Conservation (phyloP, 2,329 filamentous ascomycete genomes). For the Amylocarpus encephaloides region DNA sequence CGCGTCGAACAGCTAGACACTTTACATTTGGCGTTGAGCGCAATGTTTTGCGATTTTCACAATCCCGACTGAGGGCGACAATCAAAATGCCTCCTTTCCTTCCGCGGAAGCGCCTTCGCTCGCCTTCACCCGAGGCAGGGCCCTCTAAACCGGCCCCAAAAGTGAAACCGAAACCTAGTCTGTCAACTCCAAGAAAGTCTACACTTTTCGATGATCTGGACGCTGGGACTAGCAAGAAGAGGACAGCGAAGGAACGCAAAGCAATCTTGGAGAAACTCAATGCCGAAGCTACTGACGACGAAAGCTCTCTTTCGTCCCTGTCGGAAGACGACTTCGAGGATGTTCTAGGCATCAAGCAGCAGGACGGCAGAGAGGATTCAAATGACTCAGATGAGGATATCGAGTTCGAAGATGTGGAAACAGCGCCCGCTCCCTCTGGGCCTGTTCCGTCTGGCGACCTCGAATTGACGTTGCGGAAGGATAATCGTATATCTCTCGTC, state of each 20-base stretch:
- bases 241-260: constrained; percentile 38
- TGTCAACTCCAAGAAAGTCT: constrained; percentile 41
- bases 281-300: constrained; percentile 36
- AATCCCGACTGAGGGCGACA: constrained; percentile 1
- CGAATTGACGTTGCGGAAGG: constrained; percentile 62
- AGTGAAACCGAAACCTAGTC: constrained; percentile 16
- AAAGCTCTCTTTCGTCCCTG: constrained; percentile 30
- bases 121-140: constrained; percentile 35
- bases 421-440: constrained; percentile 35
- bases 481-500: constrained; percentile 52
- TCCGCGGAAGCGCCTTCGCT: constrained; percentile 58
- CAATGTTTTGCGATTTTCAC: not conserved
- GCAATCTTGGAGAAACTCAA: constrained; percentile 38
- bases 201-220: constrained; percentile 59
- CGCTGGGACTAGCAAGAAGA: constrained; percentile 31
- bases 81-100: constrained; percentile 59
- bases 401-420: constrained; percentile 55
- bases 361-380: constrained; percentile 35
- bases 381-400: constrained; percentile 50
- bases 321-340: constrained; percentile 51
- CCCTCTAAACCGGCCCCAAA: constrained; percentile 23
- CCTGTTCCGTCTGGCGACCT: constrained; percentile 57
- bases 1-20: not conserved
- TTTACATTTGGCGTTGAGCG: not conserved
- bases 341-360: constrained; percentile 38